Base-by-base conservation (phyloP, 495 filamentous ascomycete species). In the Aspergillus steynii region DNA sequence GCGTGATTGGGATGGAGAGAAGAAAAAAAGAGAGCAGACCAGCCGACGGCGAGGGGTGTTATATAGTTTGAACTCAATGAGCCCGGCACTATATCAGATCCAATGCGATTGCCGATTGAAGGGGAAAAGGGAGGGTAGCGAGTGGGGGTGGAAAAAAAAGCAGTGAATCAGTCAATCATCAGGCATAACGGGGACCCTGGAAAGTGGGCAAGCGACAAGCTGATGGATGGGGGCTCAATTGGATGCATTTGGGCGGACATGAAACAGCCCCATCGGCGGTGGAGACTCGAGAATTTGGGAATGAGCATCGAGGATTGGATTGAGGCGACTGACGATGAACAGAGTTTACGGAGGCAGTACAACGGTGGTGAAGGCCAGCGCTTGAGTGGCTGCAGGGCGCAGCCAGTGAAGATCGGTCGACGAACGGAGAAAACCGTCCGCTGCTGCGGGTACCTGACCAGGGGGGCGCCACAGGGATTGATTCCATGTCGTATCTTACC, bases 1-100 rank as follows among this genome's bases (percentile, higher is more conserved):
- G 68, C 62, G 67, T 64, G 55, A 53, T 32, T 50, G 32, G 62
- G 29, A 65, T 63, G 58, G 59, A 61, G 59, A 53, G 50, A 50
- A 58, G 29, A 60, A 60, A 49, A 58, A 47, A 50, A 50, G 49
- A 27, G 51, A 34, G 26, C 7, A 25, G 51, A 31, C 32, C 51
- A 59, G 61, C 56, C 61, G 61, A 57, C 59, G 9, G 54, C 37
- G 53, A 57, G 59, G 59, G 56, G 53, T 50, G 51, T 66, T 69
- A 66, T 69, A 69, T 61, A 62, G 42, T 29, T 48, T 53, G 55
- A 60, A 25, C 34, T 45, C 25, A 15, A 32, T 34, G 6, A 34
- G 31, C 31, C 31, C 6, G 31, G 5, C 31, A 34, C 6, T 34
- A 42, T 42, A 42, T 42, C 37, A 42, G 37, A 42, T 42, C 12